Evolutionary conservation across 768 basidiomycete species (phyloP), one percentile per base, ranked within the genome.

Genomic region (Boletus barrowsii): DNA sequence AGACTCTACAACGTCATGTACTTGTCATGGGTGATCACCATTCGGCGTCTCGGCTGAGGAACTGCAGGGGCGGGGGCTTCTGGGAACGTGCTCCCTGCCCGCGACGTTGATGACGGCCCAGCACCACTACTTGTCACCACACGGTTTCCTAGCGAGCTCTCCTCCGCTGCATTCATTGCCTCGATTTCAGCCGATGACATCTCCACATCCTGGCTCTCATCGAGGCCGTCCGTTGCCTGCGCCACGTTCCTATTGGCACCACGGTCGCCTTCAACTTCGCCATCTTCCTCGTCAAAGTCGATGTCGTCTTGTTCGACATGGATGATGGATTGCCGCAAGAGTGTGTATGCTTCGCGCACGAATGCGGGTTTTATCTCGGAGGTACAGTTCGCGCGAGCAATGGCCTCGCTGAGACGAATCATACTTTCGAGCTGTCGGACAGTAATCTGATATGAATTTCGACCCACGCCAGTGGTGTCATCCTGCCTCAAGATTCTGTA

Each of bases 291-390:
- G 65, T 98, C 97, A 70, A 98, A 90, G 68, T 97, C 93, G 65
- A 99, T 87, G 63, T 98, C 96, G 67, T 99, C 97, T 69, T 98
- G 94, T 67, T 99, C 97, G 56, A 99, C 95, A 65, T 98, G 97
- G 63, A 99, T 98, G 72, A 99, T 99, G 3, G 97, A 98, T 68
- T 97, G 95, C 24, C 91, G 85, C 13, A 99, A 77, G 18, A 99
- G 86, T 41, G 84, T 86, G 73, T 90, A 98, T 3, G 97, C 97
- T 72, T 99, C 97, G 39, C 94, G 86, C 20, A 99, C 96, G 68
- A 96, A 95, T 3, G 83, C 87, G 8, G 96, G 94, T 0, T 83
- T 90, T 63, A 99, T 98, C 91, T 96, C 93, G n/a, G 87, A 79
- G 14, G 90, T 90, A 69, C 97, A 98, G 69, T 98, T 98, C 2